These are phyloP conservation scores for Cubamyces sp. DNA, from an alignment of 768 basidiomycete species.

Conservation along the genomic window DNA sequence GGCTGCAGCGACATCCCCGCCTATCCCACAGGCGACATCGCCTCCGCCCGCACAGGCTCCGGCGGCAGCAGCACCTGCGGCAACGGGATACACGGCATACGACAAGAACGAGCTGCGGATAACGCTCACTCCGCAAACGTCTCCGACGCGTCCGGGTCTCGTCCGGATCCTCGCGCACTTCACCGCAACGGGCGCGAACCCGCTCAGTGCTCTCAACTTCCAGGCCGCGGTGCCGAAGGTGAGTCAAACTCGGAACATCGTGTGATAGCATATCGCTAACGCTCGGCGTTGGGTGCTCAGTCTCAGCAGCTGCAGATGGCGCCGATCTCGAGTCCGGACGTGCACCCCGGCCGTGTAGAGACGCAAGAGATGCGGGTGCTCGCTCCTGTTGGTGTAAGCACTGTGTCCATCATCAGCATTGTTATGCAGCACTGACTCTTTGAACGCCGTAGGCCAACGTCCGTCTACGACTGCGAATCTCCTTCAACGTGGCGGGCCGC, in stretches of 20 bases:
- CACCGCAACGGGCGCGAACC: slow-evolving; percentile 59
- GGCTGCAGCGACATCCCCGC: neutral
- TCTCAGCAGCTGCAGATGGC: slow-evolving; percentile 98
- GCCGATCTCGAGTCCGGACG: slow-evolving; percentile 88
- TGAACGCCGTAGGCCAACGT: slow-evolving; percentile 64
- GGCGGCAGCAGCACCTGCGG: slow-evolving; percentile 57
- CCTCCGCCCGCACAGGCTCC: slow-evolving; percentile 45
- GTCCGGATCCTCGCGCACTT: slow-evolving; percentile 92
- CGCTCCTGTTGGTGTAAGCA: slow-evolving; percentile 81
- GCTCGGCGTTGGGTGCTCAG: slow-evolving; percentile 42
- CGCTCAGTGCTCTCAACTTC: slow-evolving; percentile 77
- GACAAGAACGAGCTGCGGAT: slow-evolving; percentile 91
- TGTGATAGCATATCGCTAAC: neutral
- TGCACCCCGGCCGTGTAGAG: slow-evolving; percentile 79
- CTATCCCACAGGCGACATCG: slow-evolving; percentile 40
- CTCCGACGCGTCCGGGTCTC: slow-evolving; percentile 79
- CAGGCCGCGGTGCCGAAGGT: slow-evolving; percentile 98
- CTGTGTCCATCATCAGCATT: neutral
- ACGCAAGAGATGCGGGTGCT: slow-evolving; percentile 95
- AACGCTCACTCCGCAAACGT: slow-evolving; percentile 86
- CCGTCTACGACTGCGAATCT: slow-evolving; percentile 84
- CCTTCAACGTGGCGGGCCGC: slow-evolving; percentile 71
- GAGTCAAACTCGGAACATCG: slow-evolving; percentile 6
- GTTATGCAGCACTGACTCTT: slow-evolving; percentile 8
- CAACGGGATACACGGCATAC: slow-evolving; percentile 81